Conservation (phyloP, 176 grass and related monocot species). For the Secale cereale region DNA sequence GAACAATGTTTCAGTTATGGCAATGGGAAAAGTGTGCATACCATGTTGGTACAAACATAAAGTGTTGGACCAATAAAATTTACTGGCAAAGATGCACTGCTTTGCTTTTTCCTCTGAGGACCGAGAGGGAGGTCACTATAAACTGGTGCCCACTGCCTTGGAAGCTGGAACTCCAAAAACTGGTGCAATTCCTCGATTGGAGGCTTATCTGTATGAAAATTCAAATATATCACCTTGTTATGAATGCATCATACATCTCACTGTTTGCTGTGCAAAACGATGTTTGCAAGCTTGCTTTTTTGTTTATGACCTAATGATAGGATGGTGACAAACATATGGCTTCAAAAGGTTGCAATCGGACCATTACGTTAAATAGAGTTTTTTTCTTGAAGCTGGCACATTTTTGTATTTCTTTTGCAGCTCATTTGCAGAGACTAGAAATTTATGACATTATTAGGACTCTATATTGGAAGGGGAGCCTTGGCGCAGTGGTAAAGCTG, state of each 20-base stretch:
- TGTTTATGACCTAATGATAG: neutral
- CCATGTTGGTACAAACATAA: conserved; percentile 89
- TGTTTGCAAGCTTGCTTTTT: neutral
- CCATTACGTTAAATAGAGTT: neutral
- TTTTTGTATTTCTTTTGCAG: neutral
- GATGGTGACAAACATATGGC: neutral
- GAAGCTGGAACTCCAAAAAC: conserved; percentile 97
- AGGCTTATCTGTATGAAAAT: conserved; percentile 76
- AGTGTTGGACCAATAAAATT: conserved; percentile 91
- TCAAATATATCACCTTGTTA: conserved; percentile 22
- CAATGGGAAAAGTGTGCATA: conserved; percentile 28
- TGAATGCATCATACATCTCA: neutral
- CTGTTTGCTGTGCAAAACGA: neutral
- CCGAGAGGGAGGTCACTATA: conserved; percentile 88
- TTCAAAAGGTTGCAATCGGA: neutral
- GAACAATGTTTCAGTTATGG: neutral
- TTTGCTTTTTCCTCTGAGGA: conserved; percentile 81
- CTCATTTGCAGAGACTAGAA: conserved; percentile 1
- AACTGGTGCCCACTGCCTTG: conserved; percentile 96
- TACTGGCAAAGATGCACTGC: conserved; percentile 79
- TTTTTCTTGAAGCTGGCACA: neutral
- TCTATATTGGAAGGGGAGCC: neutral
- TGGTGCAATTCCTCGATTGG: conserved; percentile 87
- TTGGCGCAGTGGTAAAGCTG: too few species aligned
- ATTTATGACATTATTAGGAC: neutral